Evolutionary conservation across 106 monocot genomes (phyloP).

Genomic region (Platanthera guangdongensis): DNA sequence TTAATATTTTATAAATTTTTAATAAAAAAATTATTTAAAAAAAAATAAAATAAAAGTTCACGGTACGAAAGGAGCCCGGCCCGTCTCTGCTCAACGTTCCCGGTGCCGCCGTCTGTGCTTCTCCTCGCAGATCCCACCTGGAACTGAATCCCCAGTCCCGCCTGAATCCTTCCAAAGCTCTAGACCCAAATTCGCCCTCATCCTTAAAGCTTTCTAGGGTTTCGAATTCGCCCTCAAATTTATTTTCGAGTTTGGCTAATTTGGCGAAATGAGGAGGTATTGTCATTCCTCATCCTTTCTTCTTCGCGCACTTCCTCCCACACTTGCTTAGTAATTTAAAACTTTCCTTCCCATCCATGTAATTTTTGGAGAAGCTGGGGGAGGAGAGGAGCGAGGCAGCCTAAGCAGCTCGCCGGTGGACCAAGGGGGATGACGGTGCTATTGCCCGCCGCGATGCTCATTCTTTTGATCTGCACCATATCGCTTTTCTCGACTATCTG

Average conservation of each 20-base stretch:
- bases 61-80: no score
- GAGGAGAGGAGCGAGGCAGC: constrained; percentile 24
- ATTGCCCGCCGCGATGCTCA: constrained; percentile 18
- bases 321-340: neutral
- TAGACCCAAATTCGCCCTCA: neutral
- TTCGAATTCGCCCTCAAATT: neutral
- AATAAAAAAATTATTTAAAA: no score
- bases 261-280: neutral
- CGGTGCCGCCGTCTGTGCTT: neutral
- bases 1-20: no score
- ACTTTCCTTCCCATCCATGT: neutral
- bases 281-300: neutral
- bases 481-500: constrained; percentile 29
- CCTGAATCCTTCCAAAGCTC: neutral
- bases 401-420: constrained; percentile 15
- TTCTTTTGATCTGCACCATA: constrained; percentile 30
- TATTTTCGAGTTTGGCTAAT: neutral
- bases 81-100: neutral
- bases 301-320: neutral
- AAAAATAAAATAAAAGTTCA: no score
- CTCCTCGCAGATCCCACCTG: neutral
- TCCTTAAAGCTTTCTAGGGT: neutral
- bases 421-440: constrained; percentile 9
- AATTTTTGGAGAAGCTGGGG: constrained; percentile 13
- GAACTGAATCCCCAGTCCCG: neutral